These are phyloP conservation scores for Trichophyton verrucosum DNA, from an alignment of 2,329 filamentous ascomycete genomes.

Conservation along the genomic window DNA sequence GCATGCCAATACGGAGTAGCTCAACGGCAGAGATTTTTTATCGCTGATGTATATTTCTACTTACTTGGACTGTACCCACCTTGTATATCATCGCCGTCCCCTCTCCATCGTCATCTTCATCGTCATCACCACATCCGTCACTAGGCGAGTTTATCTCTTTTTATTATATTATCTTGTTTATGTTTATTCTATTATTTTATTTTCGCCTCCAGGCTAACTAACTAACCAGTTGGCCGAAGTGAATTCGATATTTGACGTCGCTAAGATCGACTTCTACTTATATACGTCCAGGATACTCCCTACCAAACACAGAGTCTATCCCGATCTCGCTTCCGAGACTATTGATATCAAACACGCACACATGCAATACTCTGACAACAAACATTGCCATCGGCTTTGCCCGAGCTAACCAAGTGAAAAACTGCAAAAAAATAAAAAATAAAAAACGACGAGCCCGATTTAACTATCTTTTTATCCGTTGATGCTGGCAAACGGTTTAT, in stretches of 20 bases:
- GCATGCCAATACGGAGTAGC: background rate
- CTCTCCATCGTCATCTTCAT: background rate
- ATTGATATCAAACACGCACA: background rate
- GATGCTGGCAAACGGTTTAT: too few relatives aligned
- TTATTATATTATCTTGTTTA: background rate
- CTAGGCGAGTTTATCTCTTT: background rate
- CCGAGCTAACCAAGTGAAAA: too few relatives aligned
- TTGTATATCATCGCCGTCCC: background rate
- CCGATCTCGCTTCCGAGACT: background rate
- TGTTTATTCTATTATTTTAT: too few relatives aligned
- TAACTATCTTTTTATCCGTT: too few relatives aligned
- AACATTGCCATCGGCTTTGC: too few relatives aligned
- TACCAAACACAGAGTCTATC: background rate
- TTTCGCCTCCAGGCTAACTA: background rate
- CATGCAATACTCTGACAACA: too few relatives aligned
- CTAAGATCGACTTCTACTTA: background rate
- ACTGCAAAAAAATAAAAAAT: too few relatives aligned
- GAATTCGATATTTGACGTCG: background rate
- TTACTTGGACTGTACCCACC: background rate
- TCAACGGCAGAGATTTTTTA: too few relatives aligned
- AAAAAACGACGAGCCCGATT: too few relatives aligned
- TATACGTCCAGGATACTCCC: background rate
- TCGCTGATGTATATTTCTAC: too few relatives aligned
- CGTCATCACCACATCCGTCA: background rate
- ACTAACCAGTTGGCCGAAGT: background rate